Evolutionary conservation across 75 land plant genomes (phyloP).

Genomic region (Picea sitchensis): DNA sequence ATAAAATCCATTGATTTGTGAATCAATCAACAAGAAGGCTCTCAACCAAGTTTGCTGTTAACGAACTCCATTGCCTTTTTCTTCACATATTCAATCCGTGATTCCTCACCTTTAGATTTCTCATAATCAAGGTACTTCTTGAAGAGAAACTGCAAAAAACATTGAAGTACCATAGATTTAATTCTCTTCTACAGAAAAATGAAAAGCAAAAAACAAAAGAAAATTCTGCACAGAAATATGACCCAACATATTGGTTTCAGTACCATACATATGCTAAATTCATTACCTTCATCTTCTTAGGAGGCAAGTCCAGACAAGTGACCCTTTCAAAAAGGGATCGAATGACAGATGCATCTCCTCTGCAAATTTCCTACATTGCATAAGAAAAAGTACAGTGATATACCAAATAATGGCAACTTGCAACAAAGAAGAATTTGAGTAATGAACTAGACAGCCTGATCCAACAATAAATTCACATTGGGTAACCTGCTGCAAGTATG

Average conservation of each 20-base stretch:
- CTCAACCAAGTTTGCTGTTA: conserved; percentile 48
- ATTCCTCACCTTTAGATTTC: conserved; percentile 70
- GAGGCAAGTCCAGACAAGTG: conserved; percentile 64
- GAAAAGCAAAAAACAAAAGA: not conserved
- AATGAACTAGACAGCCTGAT: not conserved
- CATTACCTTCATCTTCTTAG: conserved; percentile 85
- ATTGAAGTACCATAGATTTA: not conserved
- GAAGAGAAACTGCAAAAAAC: conserved; percentile 67
- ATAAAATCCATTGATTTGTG: too few species aligned
- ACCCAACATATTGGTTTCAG: not conserved
- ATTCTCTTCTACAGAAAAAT: conserved; percentile 1
- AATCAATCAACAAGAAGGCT: not conserved
- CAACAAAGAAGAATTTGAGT: not conserved
- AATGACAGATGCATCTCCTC: conserved; percentile 59
- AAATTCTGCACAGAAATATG: not conserved
- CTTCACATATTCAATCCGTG: conserved; percentile 71
- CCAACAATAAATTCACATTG: not conserved
- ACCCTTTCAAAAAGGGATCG: conserved; percentile 95
- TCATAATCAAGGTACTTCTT: conserved; percentile 89
- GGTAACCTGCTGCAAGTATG: not conserved
- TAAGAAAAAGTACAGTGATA: too few species aligned
- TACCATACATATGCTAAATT: not conserved
- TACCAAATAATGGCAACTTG: too few species aligned
- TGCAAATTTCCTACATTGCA: conserved; percentile 63
- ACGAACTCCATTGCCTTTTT: conserved; percentile 87